These are phyloP conservation scores for Cornus florida DNA, from an alignment of 148 eudicot genomes.

Conservation along the genomic window DNA sequence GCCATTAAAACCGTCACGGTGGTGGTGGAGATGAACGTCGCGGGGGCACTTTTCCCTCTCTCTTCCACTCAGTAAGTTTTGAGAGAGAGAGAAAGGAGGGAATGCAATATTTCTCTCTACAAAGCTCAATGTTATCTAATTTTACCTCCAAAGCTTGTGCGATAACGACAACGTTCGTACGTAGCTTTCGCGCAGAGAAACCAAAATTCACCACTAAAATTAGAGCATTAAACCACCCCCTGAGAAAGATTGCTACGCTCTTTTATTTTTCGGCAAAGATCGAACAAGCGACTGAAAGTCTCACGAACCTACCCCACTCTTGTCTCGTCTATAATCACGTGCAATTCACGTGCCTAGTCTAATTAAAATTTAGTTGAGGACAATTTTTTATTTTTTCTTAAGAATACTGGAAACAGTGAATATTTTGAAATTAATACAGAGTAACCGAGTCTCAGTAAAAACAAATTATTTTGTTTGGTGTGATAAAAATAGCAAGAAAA, in stretches of 20 bases:
- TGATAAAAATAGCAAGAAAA: too few relatives aligned
- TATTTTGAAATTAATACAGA: too few relatives aligned
- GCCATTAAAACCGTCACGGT: slow-evolving; percentile 33
- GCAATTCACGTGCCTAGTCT: too few relatives aligned
- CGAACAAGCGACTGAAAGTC: too few relatives aligned
- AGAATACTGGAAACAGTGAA: too few relatives aligned
- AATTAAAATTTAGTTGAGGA: too few relatives aligned
- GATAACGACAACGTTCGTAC: slow-evolving; percentile 17
- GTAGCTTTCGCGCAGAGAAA: slow-evolving; percentile 11
- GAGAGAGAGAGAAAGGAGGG: slow-evolving; percentile 15
- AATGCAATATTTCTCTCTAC: slow-evolving; percentile 6
- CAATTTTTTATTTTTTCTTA: too few relatives aligned
- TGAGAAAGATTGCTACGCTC: neutral
- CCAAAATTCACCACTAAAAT: slow-evolving; percentile 37
- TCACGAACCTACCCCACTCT: too few relatives aligned
- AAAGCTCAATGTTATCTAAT: neutral
- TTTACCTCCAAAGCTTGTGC: slow-evolving; percentile 13
- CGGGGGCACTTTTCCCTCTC: neutral
- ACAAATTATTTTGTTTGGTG: too few relatives aligned
- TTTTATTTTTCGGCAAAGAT: too few relatives aligned
- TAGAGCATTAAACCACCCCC: neutral
- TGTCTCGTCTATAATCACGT: too few relatives aligned
- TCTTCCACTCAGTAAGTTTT: neutral
- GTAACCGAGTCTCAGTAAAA: too few relatives aligned
- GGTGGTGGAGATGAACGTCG: neutral